Percentiles rank a stretch among this genome's conserved stretches.
phyloP scores from a whole-genome alignment of 2,329 filamentous ascomycete genomes.

The Arthrocladium fulminans region DNA sequence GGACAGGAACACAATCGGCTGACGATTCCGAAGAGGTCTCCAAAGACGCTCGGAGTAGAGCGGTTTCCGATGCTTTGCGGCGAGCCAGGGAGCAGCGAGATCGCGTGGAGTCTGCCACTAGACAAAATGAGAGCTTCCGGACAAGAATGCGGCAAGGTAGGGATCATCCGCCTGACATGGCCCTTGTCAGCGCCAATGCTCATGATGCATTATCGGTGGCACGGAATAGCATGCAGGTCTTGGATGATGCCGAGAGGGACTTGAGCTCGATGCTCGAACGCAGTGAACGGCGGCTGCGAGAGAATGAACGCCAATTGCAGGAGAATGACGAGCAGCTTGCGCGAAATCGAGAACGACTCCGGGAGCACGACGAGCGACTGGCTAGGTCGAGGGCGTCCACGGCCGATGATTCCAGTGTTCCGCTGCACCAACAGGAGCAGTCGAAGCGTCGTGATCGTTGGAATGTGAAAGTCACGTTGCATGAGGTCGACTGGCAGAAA shows the following conservation, averaged over 20 bases:
- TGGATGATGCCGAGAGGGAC: constrained; percentile 1
- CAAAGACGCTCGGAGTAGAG: background rate
- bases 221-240: background rate
- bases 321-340: background rate
- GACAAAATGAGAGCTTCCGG: constrained; percentile 5
- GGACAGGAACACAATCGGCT: constrained; percentile 55
- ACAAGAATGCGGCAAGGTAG: background rate
- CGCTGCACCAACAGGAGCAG: background rate
- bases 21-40: constrained; percentile 24
- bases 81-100: constrained; percentile 1
- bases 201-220: background rate
- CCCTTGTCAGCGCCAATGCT: background rate
- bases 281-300: background rate
- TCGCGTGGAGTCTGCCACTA: background rate
- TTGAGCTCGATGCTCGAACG: constrained; percentile 3
- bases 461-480: constrained; percentile 59
- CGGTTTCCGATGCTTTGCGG: background rate
- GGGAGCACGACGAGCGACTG: background rate
- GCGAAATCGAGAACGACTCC: background rate
- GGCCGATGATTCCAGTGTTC: background rate
- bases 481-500: constrained; percentile 49
- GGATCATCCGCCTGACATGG: background rate
- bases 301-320: background rate
- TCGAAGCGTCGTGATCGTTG: constrained; percentile 31
- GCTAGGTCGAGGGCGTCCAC: background rate